A percentile compares a stretch with the other conserved stretches of the same genome.
Evolutionary conservation across 2,329 filamentous ascomycete species (phyloP).

Genomic region (Aaosphaeria arxii): DNA sequence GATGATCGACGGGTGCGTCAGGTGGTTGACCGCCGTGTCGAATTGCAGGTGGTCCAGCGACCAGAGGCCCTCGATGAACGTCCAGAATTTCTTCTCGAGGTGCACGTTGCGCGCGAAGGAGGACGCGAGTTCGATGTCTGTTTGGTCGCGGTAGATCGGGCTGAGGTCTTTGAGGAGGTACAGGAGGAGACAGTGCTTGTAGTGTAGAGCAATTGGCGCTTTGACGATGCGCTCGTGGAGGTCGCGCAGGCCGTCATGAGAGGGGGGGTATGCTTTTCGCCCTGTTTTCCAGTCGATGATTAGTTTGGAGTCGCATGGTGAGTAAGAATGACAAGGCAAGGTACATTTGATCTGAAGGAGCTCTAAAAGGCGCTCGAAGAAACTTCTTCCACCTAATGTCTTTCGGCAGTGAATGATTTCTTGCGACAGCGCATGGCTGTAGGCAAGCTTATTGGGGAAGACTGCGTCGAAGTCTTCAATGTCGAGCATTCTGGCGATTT

Average conservation of each 20-base stretch:
- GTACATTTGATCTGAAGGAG: constrained; percentile 69
- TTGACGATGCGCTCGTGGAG: constrained; percentile 70
- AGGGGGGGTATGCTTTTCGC: constrained; percentile 71
- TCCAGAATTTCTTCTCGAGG: constrained; percentile 72
- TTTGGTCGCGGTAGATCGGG: constrained; percentile 43
- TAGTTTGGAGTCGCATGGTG: not conserved
- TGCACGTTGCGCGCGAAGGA: constrained; percentile 62
- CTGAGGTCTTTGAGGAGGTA: constrained; percentile 79
- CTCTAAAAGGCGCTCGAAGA: constrained; percentile 74
- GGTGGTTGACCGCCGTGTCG: constrained; percentile 63
- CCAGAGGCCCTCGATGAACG: constrained; percentile 82
- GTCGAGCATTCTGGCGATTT: constrained; percentile 53
- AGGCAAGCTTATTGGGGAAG: constrained; percentile 46
- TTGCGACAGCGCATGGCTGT: constrained; percentile 38
- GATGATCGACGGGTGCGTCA: constrained; percentile 75
- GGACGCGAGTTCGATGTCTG: constrained; percentile 45
- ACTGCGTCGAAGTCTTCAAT: constrained; percentile 66
- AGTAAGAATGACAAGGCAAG: constrained; percentile 5
- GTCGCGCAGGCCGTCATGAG: constrained; percentile 63
- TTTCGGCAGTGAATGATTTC: constrained; percentile 67
- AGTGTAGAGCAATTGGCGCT: constrained; percentile 63
- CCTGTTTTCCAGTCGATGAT: constrained; percentile 30
- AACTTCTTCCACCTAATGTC: constrained; percentile 66
- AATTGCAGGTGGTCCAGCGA: constrained; percentile 72
- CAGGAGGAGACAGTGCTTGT: constrained; percentile 80